These are phyloP conservation scores for Xenosphaeropsis pyriputrescens DNA, from an alignment of 2,329 filamentous ascomycete genomes.

Conservation along the genomic window DNA sequence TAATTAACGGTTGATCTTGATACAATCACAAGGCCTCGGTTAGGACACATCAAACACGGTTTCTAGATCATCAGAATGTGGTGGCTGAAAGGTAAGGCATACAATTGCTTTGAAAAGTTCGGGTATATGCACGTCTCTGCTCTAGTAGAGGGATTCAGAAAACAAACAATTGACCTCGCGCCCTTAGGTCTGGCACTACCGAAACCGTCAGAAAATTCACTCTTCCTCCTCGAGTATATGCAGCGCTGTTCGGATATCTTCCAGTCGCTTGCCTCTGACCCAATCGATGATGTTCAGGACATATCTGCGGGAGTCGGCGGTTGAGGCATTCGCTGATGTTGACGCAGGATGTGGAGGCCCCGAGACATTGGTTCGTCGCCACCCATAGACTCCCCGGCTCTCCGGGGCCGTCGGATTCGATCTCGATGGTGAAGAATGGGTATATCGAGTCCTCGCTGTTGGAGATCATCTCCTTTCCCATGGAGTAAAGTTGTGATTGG, in stretches of 20 bases:
- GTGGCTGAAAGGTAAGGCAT: no score
- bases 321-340: conserved; percentile 15
- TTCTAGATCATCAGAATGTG: no score
- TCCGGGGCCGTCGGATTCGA: conserved; percentile 15
- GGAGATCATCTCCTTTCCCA: conserved; percentile 8
- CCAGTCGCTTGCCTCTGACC: conserved; percentile 16
- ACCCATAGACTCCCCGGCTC: conserved; percentile 17
- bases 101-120: no score
- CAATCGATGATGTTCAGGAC: conserved; percentile 23
- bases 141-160: no score
- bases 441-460: conserved; percentile 8
- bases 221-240: conserved; percentile 11
- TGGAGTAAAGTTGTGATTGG: conserved; percentile 10
- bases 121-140: no score
- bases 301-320: conserved; percentile 11
- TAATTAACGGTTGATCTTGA: no score
- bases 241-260: conserved; percentile 11
- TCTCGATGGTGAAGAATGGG: conserved; percentile 18
- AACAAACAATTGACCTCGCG: no score
- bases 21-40: no score
- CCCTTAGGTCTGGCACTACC: no score
- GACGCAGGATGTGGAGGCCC: conserved; percentile 17
- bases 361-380: conserved; percentile 22
- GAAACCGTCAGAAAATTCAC: no score
- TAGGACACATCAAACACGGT: no score